Evolutionary conservation across 1,139 yeast genomes (phyloP).

Genomic region (Blastobotrys aristatus): DNA sequence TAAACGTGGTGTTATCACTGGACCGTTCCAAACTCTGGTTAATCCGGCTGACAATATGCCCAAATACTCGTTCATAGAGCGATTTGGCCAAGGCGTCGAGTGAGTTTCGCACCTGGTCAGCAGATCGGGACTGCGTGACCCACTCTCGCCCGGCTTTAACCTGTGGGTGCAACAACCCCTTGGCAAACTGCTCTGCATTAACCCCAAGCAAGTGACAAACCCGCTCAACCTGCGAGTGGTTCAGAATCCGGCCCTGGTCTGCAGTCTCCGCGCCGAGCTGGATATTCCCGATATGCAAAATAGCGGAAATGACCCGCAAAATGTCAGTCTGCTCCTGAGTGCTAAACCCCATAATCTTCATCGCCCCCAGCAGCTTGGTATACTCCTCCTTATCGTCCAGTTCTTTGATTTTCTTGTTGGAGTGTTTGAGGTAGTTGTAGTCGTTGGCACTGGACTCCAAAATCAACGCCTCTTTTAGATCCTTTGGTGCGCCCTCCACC

Average conservation of each 20-base stretch:
- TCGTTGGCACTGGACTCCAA: slow-evolving; percentile 41
- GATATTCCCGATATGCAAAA: slow-evolving; percentile 82
- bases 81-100: slow-evolving; percentile 87
- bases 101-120: slow-evolving; percentile 74
- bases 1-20: slow-evolving; percentile 49
- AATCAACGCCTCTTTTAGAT: slow-evolving; percentile 46
- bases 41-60: slow-evolving; percentile 68
- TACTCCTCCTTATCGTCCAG: slow-evolving; percentile 75
- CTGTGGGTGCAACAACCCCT: slow-evolving; percentile 66
- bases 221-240: slow-evolving; percentile 47
- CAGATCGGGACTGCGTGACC: slow-evolving; percentile 73
- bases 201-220: slow-evolving; percentile 67
- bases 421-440: slow-evolving; percentile 56
- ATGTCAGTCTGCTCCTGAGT: slow-evolving; percentile 53
- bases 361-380: slow-evolving; percentile 54
- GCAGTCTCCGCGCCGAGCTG: slow-evolving; percentile 60
- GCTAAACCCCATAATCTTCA: slow-evolving; percentile 68
- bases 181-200: slow-evolving; percentile 47
- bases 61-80: slow-evolving; percentile 79
- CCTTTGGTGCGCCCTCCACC: slow-evolving; percentile 57
- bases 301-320: slow-evolving; percentile 64
- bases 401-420: slow-evolving; percentile 55
- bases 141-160: slow-evolving; percentile 90
- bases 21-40: slow-evolving; percentile 59
- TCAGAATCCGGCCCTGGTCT: slow-evolving; percentile 73